Base-by-base conservation (phyloP, 139 green algal species). In the Monoraphidium neglectum region DNA sequence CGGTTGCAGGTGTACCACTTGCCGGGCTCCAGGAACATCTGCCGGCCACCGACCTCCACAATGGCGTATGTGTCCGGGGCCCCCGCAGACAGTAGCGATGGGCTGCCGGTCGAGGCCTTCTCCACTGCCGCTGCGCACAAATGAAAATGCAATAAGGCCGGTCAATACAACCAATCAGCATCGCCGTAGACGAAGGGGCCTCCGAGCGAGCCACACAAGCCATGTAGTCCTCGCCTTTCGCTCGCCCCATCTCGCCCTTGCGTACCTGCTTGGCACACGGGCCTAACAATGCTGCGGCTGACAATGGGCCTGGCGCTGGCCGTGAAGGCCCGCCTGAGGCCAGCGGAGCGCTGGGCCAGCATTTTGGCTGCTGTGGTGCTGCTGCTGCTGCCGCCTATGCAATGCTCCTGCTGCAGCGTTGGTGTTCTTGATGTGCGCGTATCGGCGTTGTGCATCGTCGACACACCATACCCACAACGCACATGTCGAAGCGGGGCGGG, bases 11-110 rank as follows among this genome's bases (percentile, higher is more conserved):
- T 95, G 84, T 98, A 98, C 92, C 91, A 96, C 72, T 94, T 89
- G 53, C 93, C 93, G 70, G 96, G 92, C 88, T 97, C 92, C 28
- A 98, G 90, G 51, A 98, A 92, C 80, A 96, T 84, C 87, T 98
- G 95, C 37, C 82, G 83, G 28, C 95, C 95, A 47, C 89, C 93
- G 68, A 97, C 83, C 60, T 98, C 95, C 12, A 97, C 83, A 40
- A 97, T 85, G 53, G 93, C 93, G 68, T 97, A 97, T 21, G 88
- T 93, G 38, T 87, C 80, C 18, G 85, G 84, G 24, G 86, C 60
- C 10, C 81, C 68, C 68, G 75, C 67, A 60, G 33, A 82, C 21
- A 87, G 81, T 30, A 83, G 76, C 23, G 81, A 87, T 0, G 86
- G 82, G 54, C 87, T 76, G 33, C 64, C 33, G 61, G 78, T 66